Evolutionary conservation across 768 basidiomycete genomes (phyloP), one percentile per base, ranked within the genome.

Genomic region (Russula sp.): DNA sequence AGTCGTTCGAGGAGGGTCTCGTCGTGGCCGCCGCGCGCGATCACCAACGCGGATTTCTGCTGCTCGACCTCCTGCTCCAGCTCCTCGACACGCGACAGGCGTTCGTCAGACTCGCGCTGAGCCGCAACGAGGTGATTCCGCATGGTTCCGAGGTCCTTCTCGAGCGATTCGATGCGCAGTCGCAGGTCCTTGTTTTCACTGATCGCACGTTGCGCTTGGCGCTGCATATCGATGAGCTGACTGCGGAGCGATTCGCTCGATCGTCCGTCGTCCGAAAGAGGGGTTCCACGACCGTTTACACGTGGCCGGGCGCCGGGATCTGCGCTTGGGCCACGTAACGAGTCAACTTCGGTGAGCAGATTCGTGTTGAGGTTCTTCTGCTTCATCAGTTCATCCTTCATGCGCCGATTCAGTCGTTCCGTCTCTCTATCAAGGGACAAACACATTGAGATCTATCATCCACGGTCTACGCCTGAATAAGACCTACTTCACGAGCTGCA

Each of bases 331-430:
- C 83, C 83, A n/a, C 87, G 86, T 31, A 81, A 71, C 2, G 79
- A 74, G 61, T 96, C 93, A 22, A 96, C 79, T 69, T 98, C 92
- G n/a, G 82, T 75, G 72, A 98, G 93, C 32, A 98, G 84, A 61
- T 81, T 78, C 49, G 85, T 78, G 71, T 94, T 95, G 50, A 86
- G 75, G 52, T 79, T 80, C 77, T 97, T 98, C 75, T 96, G 91
- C 76, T 90, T 95, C 67, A 83, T 89, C 61, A 98, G 77, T 71
- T 98, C 97, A 61, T 95, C 96, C 74, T 94, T 91, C 88, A 98
- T 92, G 68, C 89, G 85, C 68, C 94, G 86, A 80, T 98, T 89
- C 86, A 98, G 94, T 77, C 95, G 97, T 75, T 98, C 97, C 1
- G 95, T 98, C 50, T 93, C 93, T 82, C 91, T 94, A 71, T 27